Conservation (phyloP, 2,329 filamentous ascomycete genomes). For the Arachnomyces sp. region DNA sequence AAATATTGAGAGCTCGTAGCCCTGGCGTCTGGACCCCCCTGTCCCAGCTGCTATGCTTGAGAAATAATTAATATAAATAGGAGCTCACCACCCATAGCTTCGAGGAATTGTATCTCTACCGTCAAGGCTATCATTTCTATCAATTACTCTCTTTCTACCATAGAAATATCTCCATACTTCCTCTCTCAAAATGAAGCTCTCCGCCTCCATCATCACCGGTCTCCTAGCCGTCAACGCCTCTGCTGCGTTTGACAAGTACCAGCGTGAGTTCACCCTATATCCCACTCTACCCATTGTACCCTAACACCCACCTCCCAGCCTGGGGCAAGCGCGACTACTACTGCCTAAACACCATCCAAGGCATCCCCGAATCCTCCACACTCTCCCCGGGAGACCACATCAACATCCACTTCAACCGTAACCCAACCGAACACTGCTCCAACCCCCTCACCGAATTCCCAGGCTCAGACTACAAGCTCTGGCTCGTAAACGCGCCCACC, state of each 20-base stretch:
- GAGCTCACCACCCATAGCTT: no score
- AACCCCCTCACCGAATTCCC: constrained; percentile 16
- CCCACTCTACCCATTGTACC: not conserved
- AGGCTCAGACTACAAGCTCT: constrained; percentile 18
- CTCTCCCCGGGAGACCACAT: constrained; percentile 19
- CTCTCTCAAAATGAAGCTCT: constrained; percentile 22
- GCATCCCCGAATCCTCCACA: constrained; percentile 24
- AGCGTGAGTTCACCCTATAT: constrained; percentile 14
- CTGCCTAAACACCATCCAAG: constrained; percentile 27
- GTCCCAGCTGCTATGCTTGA: no score
- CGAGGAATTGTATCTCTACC: no score
- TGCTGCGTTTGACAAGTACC: constrained; percentile 24
- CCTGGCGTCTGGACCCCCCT: no score
- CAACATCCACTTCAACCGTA: constrained; percentile 22
- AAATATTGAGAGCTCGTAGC: no score
- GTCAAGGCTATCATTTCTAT: no score
- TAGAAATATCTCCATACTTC: no score
- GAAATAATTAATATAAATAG: no score
- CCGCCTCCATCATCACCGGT: constrained; percentile 17
- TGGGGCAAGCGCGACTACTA: constrained; percentile 29
- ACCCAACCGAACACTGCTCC: constrained; percentile 19
- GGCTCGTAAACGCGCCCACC: constrained; percentile 25
- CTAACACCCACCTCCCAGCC: constrained; percentile 11
- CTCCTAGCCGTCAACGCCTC: constrained; percentile 19
- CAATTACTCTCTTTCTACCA: no score